phyloP scores from a whole-genome alignment of 2,329 filamentous ascomycete species.

The Microcyclosporella mali region DNA sequence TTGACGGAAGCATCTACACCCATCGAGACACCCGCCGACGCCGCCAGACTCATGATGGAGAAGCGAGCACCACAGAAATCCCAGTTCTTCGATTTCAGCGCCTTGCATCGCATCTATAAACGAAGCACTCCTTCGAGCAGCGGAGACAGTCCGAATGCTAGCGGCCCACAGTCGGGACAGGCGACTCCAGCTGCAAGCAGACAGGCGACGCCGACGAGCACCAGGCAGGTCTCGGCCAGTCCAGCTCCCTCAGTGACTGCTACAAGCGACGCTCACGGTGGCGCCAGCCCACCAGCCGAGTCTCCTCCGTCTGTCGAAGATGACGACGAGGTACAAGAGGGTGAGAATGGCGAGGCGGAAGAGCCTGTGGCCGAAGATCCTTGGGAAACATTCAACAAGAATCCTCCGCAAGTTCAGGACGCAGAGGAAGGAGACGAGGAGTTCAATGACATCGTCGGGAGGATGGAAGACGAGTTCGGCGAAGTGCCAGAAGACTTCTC shows the following conservation, averaged over 20 bases:
- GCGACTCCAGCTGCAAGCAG: not conserved
- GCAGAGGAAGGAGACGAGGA: conserved; percentile 35
- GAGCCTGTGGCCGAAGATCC: conserved; percentile 46
- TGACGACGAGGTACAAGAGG: conserved; percentile 58
- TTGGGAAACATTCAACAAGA: conserved; percentile 41
- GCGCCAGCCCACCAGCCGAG: conserved; percentile 1
- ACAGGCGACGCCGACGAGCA: not conserved
- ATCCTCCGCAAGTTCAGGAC: conserved; percentile 39
- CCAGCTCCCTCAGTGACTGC: conserved; percentile 1
- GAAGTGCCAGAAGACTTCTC: not conserved
- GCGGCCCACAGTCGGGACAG: conserved; percentile 7
- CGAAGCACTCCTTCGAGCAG: conserved; percentile 14
- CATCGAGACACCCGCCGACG: conserved; percentile 40
- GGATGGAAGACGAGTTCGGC: not conserved
- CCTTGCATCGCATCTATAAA: conserved; percentile 37
- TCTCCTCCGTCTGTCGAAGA: conserved; percentile 40
- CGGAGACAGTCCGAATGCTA: conserved; percentile 11
- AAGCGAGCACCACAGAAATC: conserved; percentile 38
- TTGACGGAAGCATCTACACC: conserved; percentile 38
- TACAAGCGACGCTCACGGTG: not conserved
- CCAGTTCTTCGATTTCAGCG: conserved; percentile 44
- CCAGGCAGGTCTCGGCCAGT: too few species aligned
- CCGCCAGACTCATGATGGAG: conserved; percentile 41
- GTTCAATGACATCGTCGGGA: conserved; percentile 19
- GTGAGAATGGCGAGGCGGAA: conserved; percentile 51